A percentile compares a stretch with the other conserved stretches of the same genome.
phyloP scores from a whole-genome alignment of 805 yeast genomes.

The Kuraishia piskuri region DNA sequence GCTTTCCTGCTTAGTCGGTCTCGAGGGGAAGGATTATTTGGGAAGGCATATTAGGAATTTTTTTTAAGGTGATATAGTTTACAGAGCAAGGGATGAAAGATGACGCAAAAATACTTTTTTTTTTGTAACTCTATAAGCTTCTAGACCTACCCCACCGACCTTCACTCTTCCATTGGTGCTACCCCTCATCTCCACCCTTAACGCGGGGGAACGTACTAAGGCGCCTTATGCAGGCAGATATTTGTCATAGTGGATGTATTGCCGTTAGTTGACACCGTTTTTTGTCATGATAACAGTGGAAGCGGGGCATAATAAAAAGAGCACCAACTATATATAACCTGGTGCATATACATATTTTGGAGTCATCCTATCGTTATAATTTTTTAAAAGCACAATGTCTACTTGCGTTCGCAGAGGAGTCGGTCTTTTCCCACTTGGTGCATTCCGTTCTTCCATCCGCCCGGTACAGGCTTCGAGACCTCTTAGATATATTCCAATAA shows the following conservation, averaged over 20 bases:
- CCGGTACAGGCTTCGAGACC: not conserved
- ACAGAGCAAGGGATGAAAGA: too few relatives aligned
- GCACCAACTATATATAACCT: not conserved
- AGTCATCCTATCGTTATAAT: not conserved
- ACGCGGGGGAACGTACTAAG: not conserved
- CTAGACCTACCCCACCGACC: too few relatives aligned
- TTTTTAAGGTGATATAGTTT: too few relatives aligned
- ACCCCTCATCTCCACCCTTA: not conserved
- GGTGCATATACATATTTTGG: not conserved
- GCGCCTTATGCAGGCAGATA: not conserved
- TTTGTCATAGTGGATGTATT: not conserved
- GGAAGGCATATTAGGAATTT: too few relatives aligned
- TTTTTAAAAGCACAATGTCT: not conserved
- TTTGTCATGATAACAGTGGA: too few relatives aligned
- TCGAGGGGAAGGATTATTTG: too few relatives aligned
- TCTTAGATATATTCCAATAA: not conserved
- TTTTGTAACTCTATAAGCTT: too few relatives aligned
- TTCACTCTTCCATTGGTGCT: too few relatives aligned
- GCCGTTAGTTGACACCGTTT: not conserved
- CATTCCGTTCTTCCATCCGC: not conserved
- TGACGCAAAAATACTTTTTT: too few relatives aligned
- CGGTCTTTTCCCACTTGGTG: not conserved
- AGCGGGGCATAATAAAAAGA: too few relatives aligned
- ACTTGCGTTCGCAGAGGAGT: not conserved
- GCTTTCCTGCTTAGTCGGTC: too few relatives aligned